Evolutionary conservation across 1,139 yeast species (phyloP), one percentile per base, ranked within the genome.

Genomic region (Meyerozyma athensensis): DNA sequence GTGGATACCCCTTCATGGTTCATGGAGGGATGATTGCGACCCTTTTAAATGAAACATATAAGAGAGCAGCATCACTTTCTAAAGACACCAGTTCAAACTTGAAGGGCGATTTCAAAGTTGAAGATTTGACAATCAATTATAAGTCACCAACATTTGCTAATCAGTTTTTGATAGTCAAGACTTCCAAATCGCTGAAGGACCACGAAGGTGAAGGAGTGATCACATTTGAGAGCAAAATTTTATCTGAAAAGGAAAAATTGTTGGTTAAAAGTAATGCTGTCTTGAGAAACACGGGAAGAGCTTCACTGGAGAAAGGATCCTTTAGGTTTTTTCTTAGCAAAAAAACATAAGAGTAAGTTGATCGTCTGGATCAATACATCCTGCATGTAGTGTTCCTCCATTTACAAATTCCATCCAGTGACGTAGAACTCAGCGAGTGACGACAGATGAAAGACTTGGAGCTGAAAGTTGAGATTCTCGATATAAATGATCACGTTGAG

Each of bases 1-100:
- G 94, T 35, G 97, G 97, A 2, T 89, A 83, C 54, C 97, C 97
- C 1, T 80, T 86, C 48, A 65, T 90, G 26, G 74, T 87, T 1
- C 97, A 90, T 54, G 97, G 97, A 3, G 97, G 97, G 0, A 77
- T 90, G 31, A 59, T 90, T 26, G 95, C 95, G 7, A 82, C 95
- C 0, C 63, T 90, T 10, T 64, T 87, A 41, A 94, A 86, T 53
- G 96, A 89, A 45, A 70, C 85, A 4, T 72, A 79, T 61, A 80
- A 77, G 40, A 59, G 82, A 37, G 74, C 76, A 39, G 81, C 83
- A 1, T 69, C 74, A 6, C 60, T 77, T 51, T 46, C 64, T 18
- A 47, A 45, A 26, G 42, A 37, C 10, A 58, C 69, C 2, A 42
- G 45, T 10, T 65, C 70, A 22, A 54, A 59, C 41, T 50, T 68